phyloP scores from a whole-genome alignment of 1,139 yeast genomes.

The Pichia sp. region DNA sequence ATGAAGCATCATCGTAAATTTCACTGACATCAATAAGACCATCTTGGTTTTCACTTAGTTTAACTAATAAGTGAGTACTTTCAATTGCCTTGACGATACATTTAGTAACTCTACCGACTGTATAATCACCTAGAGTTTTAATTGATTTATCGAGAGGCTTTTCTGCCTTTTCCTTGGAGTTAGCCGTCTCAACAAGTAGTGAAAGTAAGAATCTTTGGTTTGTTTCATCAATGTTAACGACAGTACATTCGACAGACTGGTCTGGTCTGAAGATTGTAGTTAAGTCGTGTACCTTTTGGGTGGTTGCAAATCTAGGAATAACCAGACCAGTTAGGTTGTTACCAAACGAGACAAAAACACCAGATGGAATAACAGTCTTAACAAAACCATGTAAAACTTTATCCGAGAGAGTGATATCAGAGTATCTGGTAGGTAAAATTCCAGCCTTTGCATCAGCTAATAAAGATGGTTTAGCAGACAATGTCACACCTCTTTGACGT shows the following conservation, averaged over 20 bases:
- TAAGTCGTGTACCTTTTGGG: conserved; percentile 47
- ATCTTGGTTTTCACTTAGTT: conserved; percentile 67
- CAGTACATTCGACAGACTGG: conserved; percentile 63
- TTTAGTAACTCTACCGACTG: conserved; percentile 53
- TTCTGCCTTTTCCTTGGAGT: conserved; percentile 25
- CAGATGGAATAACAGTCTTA: conserved; percentile 66
- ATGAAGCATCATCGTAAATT: conserved; percentile 46
- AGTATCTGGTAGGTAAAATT: conserved; percentile 48
- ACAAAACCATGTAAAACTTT: conserved; percentile 60
- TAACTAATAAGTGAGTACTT: conserved; percentile 62
- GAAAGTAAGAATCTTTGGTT: conserved; percentile 64
- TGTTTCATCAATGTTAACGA: conserved; percentile 57
- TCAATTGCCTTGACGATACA: conserved; percentile 58
- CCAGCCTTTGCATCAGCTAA: conserved; percentile 53
- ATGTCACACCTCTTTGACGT: conserved; percentile 49
- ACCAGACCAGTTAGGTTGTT: conserved; percentile 78
- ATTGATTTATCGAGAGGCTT: conserved; percentile 58
- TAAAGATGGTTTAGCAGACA: conserved; percentile 60
- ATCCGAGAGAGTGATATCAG: conserved; percentile 48
- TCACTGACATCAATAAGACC: conserved; percentile 79
- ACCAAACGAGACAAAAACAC: conserved; percentile 79
- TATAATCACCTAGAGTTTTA: conserved; percentile 40
- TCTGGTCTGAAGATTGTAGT: conserved; percentile 42
- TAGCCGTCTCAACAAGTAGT: conserved; percentile 31
- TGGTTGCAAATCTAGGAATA: conserved; percentile 65